Conservation (phyloP, 306 rosid species). For the Geum urbanum region DNA sequence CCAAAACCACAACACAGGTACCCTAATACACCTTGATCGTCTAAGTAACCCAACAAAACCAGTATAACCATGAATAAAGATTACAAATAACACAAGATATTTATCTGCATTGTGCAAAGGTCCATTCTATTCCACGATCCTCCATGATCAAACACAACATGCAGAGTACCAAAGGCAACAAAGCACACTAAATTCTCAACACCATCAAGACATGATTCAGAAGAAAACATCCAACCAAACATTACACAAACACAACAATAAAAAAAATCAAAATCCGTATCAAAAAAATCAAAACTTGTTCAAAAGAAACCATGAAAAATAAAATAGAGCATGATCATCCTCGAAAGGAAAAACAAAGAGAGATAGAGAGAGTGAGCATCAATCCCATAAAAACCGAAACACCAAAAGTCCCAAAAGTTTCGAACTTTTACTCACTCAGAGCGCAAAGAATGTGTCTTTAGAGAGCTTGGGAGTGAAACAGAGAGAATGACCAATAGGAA, state of each 20-base stretch:
- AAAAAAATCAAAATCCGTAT: background rate
- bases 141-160: slow-evolving; percentile 33
- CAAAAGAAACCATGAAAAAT: background rate
- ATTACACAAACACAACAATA: background rate
- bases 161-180: slow-evolving; percentile 35
- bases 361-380: background rate
- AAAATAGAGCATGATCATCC: slow-evolving; percentile 11
- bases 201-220: slow-evolving; percentile 2
- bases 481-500: background rate
- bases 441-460: background rate
- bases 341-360: background rate
- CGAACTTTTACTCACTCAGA: background rate
- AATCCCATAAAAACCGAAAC: background rate
- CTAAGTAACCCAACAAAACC: background rate
- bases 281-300: background rate
- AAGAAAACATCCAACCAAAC: background rate
- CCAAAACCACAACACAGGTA: background rate
- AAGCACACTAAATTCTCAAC: slow-evolving; percentile 10
- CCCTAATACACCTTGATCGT: background rate
- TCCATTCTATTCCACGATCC: slow-evolving; percentile 13
- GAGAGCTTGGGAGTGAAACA: background rate
- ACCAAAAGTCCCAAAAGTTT: background rate
- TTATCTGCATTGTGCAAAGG: slow-evolving; percentile 47
- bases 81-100: slow-evolving; percentile 18
- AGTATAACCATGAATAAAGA: slow-evolving; percentile 9